Percentiles rank a stretch among this genome's conserved stretches.
Evolutionary conservation across 1,284 basidiomycete species (phyloP).

Genomic region (Polyporus tsugae): DNA sequence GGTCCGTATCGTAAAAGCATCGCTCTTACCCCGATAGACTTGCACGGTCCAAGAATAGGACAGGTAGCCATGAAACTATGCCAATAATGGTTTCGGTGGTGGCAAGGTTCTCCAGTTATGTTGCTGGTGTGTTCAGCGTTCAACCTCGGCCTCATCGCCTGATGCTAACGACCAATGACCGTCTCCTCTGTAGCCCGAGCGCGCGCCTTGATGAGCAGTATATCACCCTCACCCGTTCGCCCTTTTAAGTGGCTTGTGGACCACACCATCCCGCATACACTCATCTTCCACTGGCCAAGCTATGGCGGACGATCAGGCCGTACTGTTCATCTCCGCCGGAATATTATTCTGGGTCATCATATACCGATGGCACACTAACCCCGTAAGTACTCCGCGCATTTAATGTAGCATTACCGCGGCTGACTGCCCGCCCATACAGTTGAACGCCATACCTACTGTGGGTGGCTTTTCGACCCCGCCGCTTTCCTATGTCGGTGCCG

Average conservation of each 20-base stretch:
- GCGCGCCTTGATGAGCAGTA: not conserved
- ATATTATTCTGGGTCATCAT: not conserved
- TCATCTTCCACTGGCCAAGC: not conserved
- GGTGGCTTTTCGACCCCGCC: slow-evolving; percentile 32
- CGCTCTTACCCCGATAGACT: not conserved
- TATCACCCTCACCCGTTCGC: not conserved
- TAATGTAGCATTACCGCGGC: not conserved
- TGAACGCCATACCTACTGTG: slow-evolving; percentile 37
- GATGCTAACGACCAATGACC: not conserved
- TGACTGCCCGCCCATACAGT: slow-evolving; percentile 4
- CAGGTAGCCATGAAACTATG: not conserved
- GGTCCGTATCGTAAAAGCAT: too few relatives aligned
- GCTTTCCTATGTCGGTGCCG: slow-evolving; percentile 35
- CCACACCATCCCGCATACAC: not conserved
- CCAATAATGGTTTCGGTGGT: not conserved
- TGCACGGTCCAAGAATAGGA: not conserved
- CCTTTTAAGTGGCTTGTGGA: not conserved
- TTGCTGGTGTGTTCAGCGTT: not conserved
- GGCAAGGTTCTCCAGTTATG: not conserved
- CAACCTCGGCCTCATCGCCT: not conserved
- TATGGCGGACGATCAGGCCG: not conserved
- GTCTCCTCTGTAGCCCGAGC: not conserved
- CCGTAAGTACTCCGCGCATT: not conserved
- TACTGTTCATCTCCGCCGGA: not conserved
- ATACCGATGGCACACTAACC: not conserved